Evolutionary conservation across 148 eudicot genomes (phyloP).

Genomic region (Limonium bicolor): DNA sequence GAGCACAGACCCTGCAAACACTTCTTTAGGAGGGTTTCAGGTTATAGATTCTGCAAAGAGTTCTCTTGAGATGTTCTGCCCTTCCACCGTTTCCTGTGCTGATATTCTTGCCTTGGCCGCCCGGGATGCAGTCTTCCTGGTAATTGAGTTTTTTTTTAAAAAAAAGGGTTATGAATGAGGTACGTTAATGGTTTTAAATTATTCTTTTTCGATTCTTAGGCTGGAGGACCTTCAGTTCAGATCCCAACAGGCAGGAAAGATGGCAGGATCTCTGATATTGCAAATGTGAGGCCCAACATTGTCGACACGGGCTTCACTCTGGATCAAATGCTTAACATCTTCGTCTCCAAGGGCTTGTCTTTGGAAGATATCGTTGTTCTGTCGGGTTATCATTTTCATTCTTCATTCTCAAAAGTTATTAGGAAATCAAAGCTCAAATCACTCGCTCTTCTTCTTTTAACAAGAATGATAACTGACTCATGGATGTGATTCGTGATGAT

Average conservation of each 20-base stretch:
- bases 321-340: conserved; percentile 26
- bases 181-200: no score
- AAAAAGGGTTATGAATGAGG: background rate
- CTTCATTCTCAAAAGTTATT: background rate
- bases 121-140: conserved; percentile 42
- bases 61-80: conserved; percentile 30
- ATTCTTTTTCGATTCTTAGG: background rate
- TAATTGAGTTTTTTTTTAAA: conserved; percentile 11
- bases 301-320: conserved; percentile 35
- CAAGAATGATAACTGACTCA: background rate
- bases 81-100: conserved; percentile 48
- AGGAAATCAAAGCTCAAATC: background rate
- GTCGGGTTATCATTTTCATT: conserved; percentile 29
- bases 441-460: no score
- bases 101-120: conserved; percentile 64
- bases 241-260: conserved; percentile 56
- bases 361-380: conserved; percentile 48
- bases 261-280: conserved; percentile 23
- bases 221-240: conserved; percentile 21
- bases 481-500: no score
- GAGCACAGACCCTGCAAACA: conserved; percentile 35
- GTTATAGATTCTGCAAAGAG: conserved; percentile 36
- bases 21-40: conserved; percentile 37
- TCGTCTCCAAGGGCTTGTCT: conserved; percentile 31
- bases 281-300: conserved; percentile 25